phyloP scores from a whole-genome alignment of 192 early-diverging fungal species.

The Coemansia sp. region DNA sequence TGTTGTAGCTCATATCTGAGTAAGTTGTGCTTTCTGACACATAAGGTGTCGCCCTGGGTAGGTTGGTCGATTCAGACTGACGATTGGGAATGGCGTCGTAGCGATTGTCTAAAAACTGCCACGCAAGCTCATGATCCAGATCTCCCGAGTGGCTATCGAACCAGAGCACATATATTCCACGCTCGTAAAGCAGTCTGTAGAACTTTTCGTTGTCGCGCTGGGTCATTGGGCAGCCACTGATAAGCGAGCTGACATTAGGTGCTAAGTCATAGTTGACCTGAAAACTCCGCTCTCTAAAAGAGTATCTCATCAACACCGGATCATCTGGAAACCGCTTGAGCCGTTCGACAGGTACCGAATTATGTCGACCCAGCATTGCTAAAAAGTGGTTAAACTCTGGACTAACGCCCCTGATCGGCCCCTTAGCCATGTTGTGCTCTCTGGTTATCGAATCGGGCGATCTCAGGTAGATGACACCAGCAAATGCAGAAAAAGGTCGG shows the following conservation, averaged over 20 bases:
- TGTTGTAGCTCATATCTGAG: background rate
- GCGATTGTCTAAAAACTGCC: slow-evolving; percentile 31
- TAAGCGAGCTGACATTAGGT: slow-evolving; percentile 46
- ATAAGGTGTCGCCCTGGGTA: background rate
- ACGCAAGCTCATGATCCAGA: slow-evolving; percentile 22
- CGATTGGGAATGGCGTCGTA: background rate
- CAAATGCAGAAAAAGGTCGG: slow-evolving; percentile 31
- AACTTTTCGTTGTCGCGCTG: slow-evolving; percentile 27
- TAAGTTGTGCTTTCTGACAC: background rate
- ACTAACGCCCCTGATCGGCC: slow-evolving; percentile 33
- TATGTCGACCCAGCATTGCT: slow-evolving; percentile 14
- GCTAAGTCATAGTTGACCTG: slow-evolving; percentile 45
- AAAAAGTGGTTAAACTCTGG: slow-evolving; percentile 33
- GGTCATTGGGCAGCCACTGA: slow-evolving; percentile 26
- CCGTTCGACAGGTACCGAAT: slow-evolving; percentile 11
- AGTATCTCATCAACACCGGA: slow-evolving; percentile 23
- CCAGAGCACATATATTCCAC: slow-evolving; percentile 46
- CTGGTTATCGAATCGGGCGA: slow-evolving; percentile 33
- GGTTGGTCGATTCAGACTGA: background rate
- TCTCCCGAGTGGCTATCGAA: slow-evolving; percentile 31
- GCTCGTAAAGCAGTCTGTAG: slow-evolving; percentile 20
- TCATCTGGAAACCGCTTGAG: slow-evolving; percentile 21
- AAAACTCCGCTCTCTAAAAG: slow-evolving; percentile 26
- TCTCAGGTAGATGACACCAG: slow-evolving; percentile 38
- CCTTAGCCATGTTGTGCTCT: slow-evolving; percentile 27